These are phyloP conservation scores for Dinochytrium kinnereticum DNA, from an alignment of 371 early-diverging fungal genomes.

Conservation along the genomic window DNA sequence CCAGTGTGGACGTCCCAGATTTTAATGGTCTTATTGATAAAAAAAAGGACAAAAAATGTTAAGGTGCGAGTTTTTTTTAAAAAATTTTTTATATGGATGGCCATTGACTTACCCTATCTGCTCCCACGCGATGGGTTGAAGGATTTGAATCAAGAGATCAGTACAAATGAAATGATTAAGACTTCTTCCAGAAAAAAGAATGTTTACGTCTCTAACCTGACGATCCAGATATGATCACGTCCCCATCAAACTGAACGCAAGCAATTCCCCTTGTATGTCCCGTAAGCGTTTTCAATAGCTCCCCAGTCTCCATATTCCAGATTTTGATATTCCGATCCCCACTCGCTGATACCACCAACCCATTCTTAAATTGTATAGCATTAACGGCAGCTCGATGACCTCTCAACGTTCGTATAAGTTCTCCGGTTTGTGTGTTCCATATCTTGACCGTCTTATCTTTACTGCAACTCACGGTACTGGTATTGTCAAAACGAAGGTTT, in stretches of 20 bases:
- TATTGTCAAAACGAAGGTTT: constrained; percentile 75
- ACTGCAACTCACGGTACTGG: constrained; percentile 49
- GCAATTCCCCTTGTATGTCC: constrained; percentile 84
- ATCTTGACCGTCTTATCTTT: constrained; percentile 52
- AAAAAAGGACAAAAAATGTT: constrained; percentile 67
- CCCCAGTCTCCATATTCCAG: constrained; percentile 70
- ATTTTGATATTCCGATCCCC: constrained; percentile 81
- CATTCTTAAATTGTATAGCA: constrained; percentile 77
- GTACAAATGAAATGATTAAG: too few species aligned
- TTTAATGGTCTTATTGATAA: constrained; percentile 72
- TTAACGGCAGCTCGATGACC: constrained; percentile 92
- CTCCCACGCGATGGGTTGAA: too few species aligned
- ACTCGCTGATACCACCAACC: constrained; percentile 52
- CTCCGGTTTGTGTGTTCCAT: constrained; percentile 54
- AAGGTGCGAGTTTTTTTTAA: too few species aligned
- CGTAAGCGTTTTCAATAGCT: constrained; percentile 37
- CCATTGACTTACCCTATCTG: too few species aligned
- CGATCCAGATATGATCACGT: constrained; percentile 88
- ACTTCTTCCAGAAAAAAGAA: not conserved
- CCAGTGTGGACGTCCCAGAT: constrained; percentile 94
- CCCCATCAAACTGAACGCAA: constrained; percentile 90
- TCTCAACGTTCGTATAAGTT: constrained; percentile 64
- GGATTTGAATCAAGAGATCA: too few species aligned
- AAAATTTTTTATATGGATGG: too few species aligned
- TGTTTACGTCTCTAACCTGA: constrained; percentile 31